Percentiles rank a stretch among this genome's conserved stretches.
Conservation (phyloP, 371 early-diverging fungal genomes). For the Nematocida sp. region DNA sequence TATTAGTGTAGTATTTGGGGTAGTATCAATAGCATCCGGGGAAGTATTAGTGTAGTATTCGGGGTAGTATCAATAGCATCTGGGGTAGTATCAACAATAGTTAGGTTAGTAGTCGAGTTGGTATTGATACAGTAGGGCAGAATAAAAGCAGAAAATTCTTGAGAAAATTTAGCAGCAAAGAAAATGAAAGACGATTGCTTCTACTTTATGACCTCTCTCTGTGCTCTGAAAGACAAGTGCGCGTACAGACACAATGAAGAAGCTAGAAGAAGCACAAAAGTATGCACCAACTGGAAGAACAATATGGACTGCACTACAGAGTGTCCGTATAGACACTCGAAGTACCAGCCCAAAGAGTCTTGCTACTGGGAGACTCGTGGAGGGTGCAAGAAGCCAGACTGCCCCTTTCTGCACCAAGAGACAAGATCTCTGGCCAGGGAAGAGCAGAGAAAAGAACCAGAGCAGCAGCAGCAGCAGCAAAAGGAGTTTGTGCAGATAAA, state of each 20-base stretch:
- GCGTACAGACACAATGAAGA: constrained; percentile 58
- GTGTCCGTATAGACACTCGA: constrained; percentile 62
- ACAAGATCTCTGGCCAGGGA: no score
- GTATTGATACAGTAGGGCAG: no score
- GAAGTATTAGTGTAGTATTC: not conserved
- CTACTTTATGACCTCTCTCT: constrained; percentile 64
- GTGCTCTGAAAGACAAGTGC: constrained; percentile 57
- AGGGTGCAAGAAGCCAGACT: constrained; percentile 60
- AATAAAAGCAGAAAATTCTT: not conserved
- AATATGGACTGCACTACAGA: constrained; percentile 52
- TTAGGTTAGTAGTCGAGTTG: no score
- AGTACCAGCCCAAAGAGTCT: constrained; percentile 55
- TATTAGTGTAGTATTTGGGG: no score
- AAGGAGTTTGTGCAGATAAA: no score
- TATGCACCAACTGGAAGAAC: constrained; percentile 60
- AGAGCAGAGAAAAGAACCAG: no score
- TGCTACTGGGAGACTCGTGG: constrained; percentile 64
- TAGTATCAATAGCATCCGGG: no score
- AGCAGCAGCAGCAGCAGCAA: no score
- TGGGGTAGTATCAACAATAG: no score
- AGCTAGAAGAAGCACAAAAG: constrained; percentile 54
- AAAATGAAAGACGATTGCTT: constrained; percentile 64
- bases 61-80: no score
- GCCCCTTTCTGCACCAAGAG: constrained; percentile 56
- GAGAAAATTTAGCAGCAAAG: not conserved